A percentile compares a stretch with the other conserved stretches of the same genome.
These are phyloP conservation scores for Globisporangium camurandrum DNA, from an alignment of 352 stramenopile species.

Conservation along the genomic window DNA sequence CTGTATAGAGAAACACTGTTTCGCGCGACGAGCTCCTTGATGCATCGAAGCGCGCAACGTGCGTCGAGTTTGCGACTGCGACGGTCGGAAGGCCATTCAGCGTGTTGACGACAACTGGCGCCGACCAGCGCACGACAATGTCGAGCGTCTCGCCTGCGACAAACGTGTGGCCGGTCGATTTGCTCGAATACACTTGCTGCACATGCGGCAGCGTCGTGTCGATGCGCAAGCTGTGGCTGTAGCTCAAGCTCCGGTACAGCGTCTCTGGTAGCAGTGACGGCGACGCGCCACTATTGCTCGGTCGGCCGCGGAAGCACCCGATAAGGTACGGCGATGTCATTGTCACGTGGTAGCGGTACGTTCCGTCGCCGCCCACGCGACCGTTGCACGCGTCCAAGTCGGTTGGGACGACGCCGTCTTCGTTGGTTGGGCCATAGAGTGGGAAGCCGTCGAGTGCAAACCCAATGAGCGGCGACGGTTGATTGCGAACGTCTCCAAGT, in stretches of 20 bases:
- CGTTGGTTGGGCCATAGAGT: slow-evolving; percentile 51
- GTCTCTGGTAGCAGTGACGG: slow-evolving; percentile 2
- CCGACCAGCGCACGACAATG: slow-evolving; percentile 53
- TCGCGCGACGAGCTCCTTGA: slow-evolving; percentile 25
- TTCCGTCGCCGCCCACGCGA: slow-evolving; percentile 46
- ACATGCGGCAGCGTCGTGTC: slow-evolving; percentile 39
- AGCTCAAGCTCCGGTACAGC: slow-evolving; percentile 52
- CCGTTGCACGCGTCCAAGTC: slow-evolving; percentile 70
- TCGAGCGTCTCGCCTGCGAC: slow-evolving; percentile 56
- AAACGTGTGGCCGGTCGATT: slow-evolving; percentile 40
- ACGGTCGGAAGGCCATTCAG: slow-evolving; percentile 25
- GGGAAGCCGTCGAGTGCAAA: slow-evolving; percentile 75
- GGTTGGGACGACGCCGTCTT: slow-evolving; percentile 30
- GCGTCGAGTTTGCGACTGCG: slow-evolving; percentile 27
- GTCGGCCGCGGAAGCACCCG: slow-evolving; percentile 45
- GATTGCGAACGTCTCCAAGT: slow-evolving; percentile 16
- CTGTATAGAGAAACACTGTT: slow-evolving; percentile 46
- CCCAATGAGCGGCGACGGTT: slow-evolving; percentile 50
- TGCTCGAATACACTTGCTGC: slow-evolving; percentile 52
- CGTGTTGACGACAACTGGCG: slow-evolving; percentile 27
- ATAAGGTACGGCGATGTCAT: slow-evolving; percentile 44
- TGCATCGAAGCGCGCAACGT: slow-evolving; percentile 29
- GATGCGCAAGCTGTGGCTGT: slow-evolving; percentile 34
- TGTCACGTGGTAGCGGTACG: slow-evolving; percentile 65
- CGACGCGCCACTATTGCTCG: too few species aligned